Conservation (phyloP, 2,329 filamentous ascomycete species). For the Fusarium begoniae region DNA sequence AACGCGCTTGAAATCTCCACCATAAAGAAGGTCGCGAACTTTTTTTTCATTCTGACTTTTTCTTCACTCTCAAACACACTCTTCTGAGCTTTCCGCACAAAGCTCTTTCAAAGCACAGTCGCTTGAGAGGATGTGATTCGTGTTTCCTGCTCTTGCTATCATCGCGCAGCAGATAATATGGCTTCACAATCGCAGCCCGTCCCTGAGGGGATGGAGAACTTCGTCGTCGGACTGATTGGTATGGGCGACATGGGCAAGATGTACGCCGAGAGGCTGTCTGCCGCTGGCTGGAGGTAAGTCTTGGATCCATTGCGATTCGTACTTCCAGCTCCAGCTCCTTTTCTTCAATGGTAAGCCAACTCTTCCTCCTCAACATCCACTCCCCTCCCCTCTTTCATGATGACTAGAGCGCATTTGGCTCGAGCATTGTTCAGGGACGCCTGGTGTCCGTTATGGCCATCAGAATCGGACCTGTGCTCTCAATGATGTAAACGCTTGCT, state of each 20-base stretch:
- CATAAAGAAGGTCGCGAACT: conserved; percentile 37
- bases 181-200: conserved; percentile 39
- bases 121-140: conserved; percentile 43
- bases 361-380: conserved; percentile 2
- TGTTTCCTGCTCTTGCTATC: conserved; percentile 36
- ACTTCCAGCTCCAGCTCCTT: conserved; percentile 22
- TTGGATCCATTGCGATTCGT: conserved; percentile 14
- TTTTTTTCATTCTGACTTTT: conserved; percentile 34
- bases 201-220: conserved; percentile 67
- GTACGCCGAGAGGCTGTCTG: conserved; percentile 89
- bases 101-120: conserved; percentile 20
- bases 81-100: conserved; percentile 23
- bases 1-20: conserved; percentile 29
- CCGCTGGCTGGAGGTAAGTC: conserved; percentile 92
- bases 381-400: conserved; percentile 67
- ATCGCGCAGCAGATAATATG: conserved; percentile 45
- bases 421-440: conserved; percentile 82
- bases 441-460: conserved; percentile 80
- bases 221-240: conserved; percentile 91
- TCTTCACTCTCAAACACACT: conserved; percentile 17
- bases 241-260: conserved; percentile 99
- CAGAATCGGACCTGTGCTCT: conserved; percentile 69
- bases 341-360: conserved; percentile 36
- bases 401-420: conserved; percentile 99
- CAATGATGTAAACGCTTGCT: conserved; percentile 99